A percentile compares a stretch with the other conserved stretches of the same genome.
phyloP scores from a whole-genome alignment of 768 basidiomycete genomes.

The Obba rivulosa region DNA sequence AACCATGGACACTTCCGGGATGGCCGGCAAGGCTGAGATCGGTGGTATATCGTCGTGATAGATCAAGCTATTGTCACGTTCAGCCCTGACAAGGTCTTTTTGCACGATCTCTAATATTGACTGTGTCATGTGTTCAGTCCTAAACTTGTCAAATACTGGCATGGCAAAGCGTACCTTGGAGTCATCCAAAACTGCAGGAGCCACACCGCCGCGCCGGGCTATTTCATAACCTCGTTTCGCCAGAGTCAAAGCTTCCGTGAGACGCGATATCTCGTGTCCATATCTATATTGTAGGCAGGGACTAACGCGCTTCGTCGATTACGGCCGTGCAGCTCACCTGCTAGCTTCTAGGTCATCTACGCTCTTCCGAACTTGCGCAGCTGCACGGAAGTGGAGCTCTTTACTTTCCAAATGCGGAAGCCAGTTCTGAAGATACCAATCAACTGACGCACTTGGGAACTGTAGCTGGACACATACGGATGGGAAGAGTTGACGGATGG shows the following conservation, averaged over 20 bases:
- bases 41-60: constrained; percentile 88
- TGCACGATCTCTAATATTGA: constrained; percentile 70
- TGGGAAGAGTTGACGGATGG: constrained; percentile 45
- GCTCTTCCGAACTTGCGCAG: constrained; percentile 83
- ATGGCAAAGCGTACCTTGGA: constrained; percentile 49
- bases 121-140: constrained; percentile 32
- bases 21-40: constrained; percentile 54
- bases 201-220: constrained; percentile 58
- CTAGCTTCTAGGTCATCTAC: constrained; percentile 80
- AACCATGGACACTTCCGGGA: constrained; percentile 64
- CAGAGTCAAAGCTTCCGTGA: constrained; percentile 59
- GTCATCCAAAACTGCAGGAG: constrained; percentile 66
- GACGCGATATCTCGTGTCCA: constrained; percentile 78
- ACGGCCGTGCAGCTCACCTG: constrained; percentile 37
- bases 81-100: constrained; percentile 61
- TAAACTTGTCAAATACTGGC: constrained; percentile 1
- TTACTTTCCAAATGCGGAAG: constrained; percentile 79
- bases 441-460: background rate
- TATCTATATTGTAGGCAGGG: constrained; percentile 47
- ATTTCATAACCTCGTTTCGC: constrained; percentile 68
- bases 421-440: constrained; percentile 54
- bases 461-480: constrained; percentile 36
- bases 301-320: constrained; percentile 2
- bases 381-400: constrained; percentile 78
- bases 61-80: constrained; percentile 91